Evolutionary conservation across 2,329 filamentous ascomycete genomes (phyloP).

Genomic region (Dactylonectria estremocensis): DNA sequence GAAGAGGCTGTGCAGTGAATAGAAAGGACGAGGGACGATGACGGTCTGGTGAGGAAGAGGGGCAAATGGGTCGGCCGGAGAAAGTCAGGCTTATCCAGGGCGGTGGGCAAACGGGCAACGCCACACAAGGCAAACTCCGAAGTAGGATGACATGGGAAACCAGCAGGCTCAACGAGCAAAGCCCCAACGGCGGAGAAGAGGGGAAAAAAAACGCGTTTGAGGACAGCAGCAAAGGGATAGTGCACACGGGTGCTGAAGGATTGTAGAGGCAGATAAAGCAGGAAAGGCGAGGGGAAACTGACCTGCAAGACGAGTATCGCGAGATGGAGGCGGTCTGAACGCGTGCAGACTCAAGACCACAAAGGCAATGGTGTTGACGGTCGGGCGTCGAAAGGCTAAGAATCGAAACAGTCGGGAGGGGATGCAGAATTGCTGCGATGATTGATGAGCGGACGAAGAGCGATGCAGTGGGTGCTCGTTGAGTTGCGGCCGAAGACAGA

Average conservation of each 20-base stretch:
- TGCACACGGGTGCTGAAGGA: background rate
- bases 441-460: slow-evolving; percentile 7
- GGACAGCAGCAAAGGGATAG: background rate
- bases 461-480: slow-evolving; percentile 21
- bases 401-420: slow-evolving; percentile 25
- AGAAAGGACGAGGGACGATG: slow-evolving; percentile 31
- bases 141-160: slow-evolving; percentile 37
- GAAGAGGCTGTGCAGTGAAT: slow-evolving; percentile 25
- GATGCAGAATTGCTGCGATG: background rate
- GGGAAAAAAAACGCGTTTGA: slow-evolving; percentile 19
- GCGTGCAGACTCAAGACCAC: slow-evolving; percentile 37
- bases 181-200: slow-evolving; percentile 12
- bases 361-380: slow-evolving; percentile 30
- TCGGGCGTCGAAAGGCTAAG: background rate
- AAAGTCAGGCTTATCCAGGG: slow-evolving; percentile 45
- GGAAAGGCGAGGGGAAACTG: slow-evolving; percentile 26
- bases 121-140: slow-evolving; percentile 49
- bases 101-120: slow-evolving; percentile 44
- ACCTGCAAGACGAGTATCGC: slow-evolving; percentile 42
- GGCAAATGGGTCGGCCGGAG: slow-evolving; percentile 44
- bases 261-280: background rate
- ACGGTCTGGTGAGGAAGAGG: slow-evolving; percentile 39
- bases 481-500: slow-evolving; percentile 9
- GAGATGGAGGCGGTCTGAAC: slow-evolving; percentile 46
- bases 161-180: slow-evolving; percentile 32